Base-by-base conservation (phyloP, 139 green algal species). In the Marvania coccoides region DNA sequence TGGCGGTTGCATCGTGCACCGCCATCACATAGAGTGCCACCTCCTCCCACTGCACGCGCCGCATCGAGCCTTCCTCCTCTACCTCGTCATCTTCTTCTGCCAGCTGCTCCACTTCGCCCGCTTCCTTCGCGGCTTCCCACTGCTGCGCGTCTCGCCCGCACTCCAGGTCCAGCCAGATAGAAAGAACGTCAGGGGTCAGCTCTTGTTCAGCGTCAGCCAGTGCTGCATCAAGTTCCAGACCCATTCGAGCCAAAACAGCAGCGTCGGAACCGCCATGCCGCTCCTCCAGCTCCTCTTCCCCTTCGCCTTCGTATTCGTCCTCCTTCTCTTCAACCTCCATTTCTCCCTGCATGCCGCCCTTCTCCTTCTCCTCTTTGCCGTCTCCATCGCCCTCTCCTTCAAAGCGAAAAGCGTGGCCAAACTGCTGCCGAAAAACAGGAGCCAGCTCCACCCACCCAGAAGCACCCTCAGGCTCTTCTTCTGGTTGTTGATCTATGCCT, bases 221-320 rank as follows among this genome's bases (percentile, higher is more conserved):
- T 23, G 69, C 64, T n/a, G 65, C 81, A 48, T 91, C 85, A 45
- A 91, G 65, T 56, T 73, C 31, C 47, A 91, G 14, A 0, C 85
- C 85, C 58, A 91, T 61, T 75, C 65, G 69, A 47, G 29, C 45
- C 2, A n/a, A 38, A 28, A 35, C 46, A 4, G 28, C 24, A 24
- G 3, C 19, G 35, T 45, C 15, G 6, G 54, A 26, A 19, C 37
- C 26, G 51, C 30, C 74, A 59, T 24, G 45, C 45, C 59, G 39
- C 58, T 68, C 67, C 1, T 63, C 60, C 30, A 65, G 66, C 58
- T 79, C 76, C 55, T 82, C 80, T n/a, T 63, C 74, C 36, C 39
- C 48, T 40, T 67, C 55, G 34, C 76, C 53, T 47, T 79, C 45
- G 31, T 69, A 47, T 26, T 65, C 46, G 24, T 62, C 38, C 29